A percentile compares a stretch with the other conserved stretches of the same genome.
Conservation (phyloP, 352 stramenopile species). For the Pythium brassicae region DNA sequence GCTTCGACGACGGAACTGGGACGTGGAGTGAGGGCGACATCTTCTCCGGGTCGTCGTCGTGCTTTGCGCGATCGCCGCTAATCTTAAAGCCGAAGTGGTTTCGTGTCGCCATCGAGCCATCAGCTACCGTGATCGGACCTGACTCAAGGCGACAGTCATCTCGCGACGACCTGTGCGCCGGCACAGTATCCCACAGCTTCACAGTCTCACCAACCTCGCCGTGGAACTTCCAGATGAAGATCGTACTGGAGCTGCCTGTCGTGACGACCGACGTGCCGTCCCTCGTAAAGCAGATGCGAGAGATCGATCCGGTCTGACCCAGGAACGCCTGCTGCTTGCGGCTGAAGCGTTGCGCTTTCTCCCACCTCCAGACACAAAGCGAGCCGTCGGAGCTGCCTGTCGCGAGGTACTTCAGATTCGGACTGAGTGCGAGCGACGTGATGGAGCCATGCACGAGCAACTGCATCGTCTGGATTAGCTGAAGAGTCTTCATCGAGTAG, state of each 20-base stretch:
- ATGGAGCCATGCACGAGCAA: constrained; percentile 52
- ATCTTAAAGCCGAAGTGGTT: not conserved
- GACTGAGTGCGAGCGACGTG: constrained; percentile 37
- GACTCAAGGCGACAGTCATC: not conserved
- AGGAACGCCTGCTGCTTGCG: constrained; percentile 62
- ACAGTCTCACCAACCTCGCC: constrained; percentile 14
- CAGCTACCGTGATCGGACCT: not conserved
- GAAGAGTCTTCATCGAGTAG: constrained; percentile 31
- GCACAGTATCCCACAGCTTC: not conserved
- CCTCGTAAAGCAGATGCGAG: constrained; percentile 32
- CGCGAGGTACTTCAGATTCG: constrained; percentile 63
- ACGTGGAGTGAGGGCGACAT: constrained; percentile 15
- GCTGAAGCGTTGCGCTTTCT: constrained; percentile 34
- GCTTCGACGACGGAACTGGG: constrained; percentile 21
- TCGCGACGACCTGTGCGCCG: not conserved
- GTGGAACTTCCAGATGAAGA: constrained; percentile 62
- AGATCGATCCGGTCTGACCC: constrained; percentile 33
- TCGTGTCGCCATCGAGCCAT: no score
- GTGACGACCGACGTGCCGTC: constrained; percentile 37
- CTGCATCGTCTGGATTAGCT: constrained; percentile 47
- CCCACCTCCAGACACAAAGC: constrained; percentile 60
- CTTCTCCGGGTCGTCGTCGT: constrained; percentile 8
- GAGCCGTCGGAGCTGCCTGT: constrained; percentile 54
- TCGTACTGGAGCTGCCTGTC: constrained; percentile 32
- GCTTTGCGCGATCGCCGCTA: not conserved